phyloP scores from a whole-genome alignment of 1,284 basidiomycete species.

The Sanghuangporus weigelae region DNA sequence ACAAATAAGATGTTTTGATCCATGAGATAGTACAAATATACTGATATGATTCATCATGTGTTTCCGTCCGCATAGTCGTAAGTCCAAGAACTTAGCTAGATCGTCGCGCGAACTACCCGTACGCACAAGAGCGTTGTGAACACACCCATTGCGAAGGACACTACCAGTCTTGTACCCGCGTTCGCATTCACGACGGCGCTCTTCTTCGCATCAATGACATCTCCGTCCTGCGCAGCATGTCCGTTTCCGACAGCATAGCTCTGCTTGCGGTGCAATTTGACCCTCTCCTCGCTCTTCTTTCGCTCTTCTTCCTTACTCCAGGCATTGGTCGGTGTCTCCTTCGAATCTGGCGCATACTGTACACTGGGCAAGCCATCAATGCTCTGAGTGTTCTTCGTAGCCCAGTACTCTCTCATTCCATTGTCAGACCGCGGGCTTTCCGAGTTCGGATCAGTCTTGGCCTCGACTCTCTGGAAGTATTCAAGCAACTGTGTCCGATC shows the following conservation, averaged over 20 bases:
- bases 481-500: conserved; percentile 28
- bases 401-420: conserved; percentile 43
- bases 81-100: background rate
- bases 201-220: background rate
- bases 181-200: background rate
- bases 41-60: background rate
- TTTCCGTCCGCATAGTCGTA: background rate
- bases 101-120: background rate
- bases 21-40: too few relatives aligned
- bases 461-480: background rate
- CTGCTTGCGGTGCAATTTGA: background rate
- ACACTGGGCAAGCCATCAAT: conserved; percentile 43
- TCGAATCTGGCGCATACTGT: conserved; percentile 23
- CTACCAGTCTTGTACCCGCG: background rate
- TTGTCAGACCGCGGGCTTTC: conserved; percentile 17
- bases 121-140: background rate
- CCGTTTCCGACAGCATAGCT: background rate
- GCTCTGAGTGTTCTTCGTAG: conserved; percentile 33
- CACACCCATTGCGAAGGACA: background rate
- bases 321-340: conserved; percentile 20
- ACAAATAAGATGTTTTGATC: too few relatives aligned
- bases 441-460: conserved; percentile 24
- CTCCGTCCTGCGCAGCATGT: background rate
- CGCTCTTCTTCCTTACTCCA: conserved; percentile 14
- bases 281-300: background rate